Evolutionary conservation across 257 asterid genomes (phyloP), one percentile per base, ranked within the genome.

Genomic region (Vinca minor): DNA sequence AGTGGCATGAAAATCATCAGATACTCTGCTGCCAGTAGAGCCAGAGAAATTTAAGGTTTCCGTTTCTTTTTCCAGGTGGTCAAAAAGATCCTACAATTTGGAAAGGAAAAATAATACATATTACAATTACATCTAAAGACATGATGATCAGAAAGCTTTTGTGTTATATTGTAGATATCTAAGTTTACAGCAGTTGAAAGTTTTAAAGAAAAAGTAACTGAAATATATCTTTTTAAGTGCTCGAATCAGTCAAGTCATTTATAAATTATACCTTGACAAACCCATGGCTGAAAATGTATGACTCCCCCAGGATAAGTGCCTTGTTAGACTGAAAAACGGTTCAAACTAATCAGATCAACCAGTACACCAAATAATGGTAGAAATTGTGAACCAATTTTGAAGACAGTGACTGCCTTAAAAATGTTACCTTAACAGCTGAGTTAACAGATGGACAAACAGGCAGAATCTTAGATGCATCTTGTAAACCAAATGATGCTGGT

Each of bases 391-490:
- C 36, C 41, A 71, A 66, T 29, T 11, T 36, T 4, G 18, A n/a
- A 4, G 11, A 41, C 49, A 44, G 49, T 44, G 6, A 44, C 12
- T n/a, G 63, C 28, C 38, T 29, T 35, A 58, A 25, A 38, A 48
- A 62, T 38, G 64, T 70, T 72, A 89, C 97, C 96, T 89, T 85
- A 46, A 87, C 79, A 66, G 88, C 91, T 54, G 66, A 75, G 77
- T 89, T 95, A 75, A 87, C 92, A 65, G 94, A 84, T 23, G 94
- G 90, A 66, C 94, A 89, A 20, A 84, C 84, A 64, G 89, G 84
- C 58, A 93, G 87, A 71, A 93, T 78, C 82, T 81, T 89, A 20
- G 84, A 81, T 59, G 97, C 95, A 77, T 93, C 98, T 77, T 81
- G 90, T 57, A 85, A 76, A 66, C 80, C 78, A 83, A 93, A 87